Conservation (phyloP, 176 grass and related monocot species). For the Otatea glauca region DNA sequence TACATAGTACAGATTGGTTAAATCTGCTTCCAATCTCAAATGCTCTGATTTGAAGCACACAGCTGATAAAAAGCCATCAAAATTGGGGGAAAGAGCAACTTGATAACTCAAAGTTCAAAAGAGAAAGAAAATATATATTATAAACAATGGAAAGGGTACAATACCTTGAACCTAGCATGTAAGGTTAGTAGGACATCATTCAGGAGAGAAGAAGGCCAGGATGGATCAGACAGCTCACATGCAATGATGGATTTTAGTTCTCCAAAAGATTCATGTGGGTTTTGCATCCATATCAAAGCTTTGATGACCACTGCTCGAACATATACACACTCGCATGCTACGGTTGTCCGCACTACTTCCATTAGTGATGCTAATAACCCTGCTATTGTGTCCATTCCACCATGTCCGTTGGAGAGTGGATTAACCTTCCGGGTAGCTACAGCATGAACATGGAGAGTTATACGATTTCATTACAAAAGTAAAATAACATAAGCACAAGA, state of each 20-base stretch:
- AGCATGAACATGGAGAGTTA: constrained; percentile 38
- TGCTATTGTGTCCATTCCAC: constrained; percentile 84
- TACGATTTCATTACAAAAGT: constrained; percentile 27
- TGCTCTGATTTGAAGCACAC: background rate
- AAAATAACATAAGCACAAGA: constrained; percentile 3
- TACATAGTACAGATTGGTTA: constrained; percentile 32
- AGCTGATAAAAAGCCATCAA: constrained; percentile 37
- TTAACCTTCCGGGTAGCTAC: constrained; percentile 72
- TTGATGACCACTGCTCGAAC: constrained; percentile 99
- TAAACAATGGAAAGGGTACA: constrained; percentile 22
- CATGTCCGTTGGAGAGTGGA: constrained; percentile 74
- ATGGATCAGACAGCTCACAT: constrained; percentile 92
- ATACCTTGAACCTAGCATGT: constrained; percentile 98
- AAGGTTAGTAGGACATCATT: constrained; percentile 98
- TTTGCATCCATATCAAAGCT: constrained; percentile 99
- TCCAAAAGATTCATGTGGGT: constrained; percentile 93
- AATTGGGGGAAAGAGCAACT: constrained; percentile 44
- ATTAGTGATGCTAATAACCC: constrained; percentile 93
- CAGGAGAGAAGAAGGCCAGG: constrained; percentile 94
- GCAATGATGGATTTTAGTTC: constrained; percentile 97
- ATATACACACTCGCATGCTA: constrained; percentile 99
- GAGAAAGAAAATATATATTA: constrained; percentile 25
- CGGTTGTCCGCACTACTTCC: constrained; percentile 96
- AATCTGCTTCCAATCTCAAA: constrained; percentile 26
- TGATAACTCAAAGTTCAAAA: background rate